A percentile compares a stretch with the other conserved stretches of the same genome.
Evolutionary conservation across 1,139 yeast genomes (phyloP).

Genomic region (Candida freyschussii): DNA sequence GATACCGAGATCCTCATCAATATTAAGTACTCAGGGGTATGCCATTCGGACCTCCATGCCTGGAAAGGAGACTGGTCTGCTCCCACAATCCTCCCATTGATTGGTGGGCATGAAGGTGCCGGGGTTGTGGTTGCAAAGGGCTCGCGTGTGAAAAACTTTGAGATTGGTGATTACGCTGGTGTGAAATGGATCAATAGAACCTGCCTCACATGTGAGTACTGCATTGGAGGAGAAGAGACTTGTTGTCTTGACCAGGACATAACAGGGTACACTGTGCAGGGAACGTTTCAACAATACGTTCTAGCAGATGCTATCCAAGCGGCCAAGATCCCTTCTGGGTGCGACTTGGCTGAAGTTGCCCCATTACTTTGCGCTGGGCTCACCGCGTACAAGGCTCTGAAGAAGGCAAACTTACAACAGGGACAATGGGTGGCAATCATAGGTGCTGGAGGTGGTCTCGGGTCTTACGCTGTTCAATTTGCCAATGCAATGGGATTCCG

Average conservation of each 20-base stretch:
- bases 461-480: conserved; percentile 59
- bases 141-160: conserved; percentile 11
- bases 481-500: conserved; percentile 63
- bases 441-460: conserved; percentile 69
- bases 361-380: conserved; percentile 71
- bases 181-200: conserved; percentile 17
- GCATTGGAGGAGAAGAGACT: conserved; percentile 50
- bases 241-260: conserved; percentile 54
- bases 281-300: conserved; percentile 63
- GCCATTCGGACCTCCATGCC: conserved; percentile 16
- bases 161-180: conserved; percentile 14
- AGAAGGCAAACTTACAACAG: conserved; percentile 49
- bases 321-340: conserved; percentile 51
- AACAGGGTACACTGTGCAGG: conserved; percentile 64
- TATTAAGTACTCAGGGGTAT: conserved; percentile 15
- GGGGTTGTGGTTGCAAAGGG: conserved; percentile 15
- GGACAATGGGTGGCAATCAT: conserved; percentile 66
- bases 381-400: conserved; percentile 63
- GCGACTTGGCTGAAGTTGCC: conserved; percentile 52
- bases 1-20: conserved; percentile 32
- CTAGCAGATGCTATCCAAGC: conserved; percentile 65
- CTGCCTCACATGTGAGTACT: conserved; percentile 27
- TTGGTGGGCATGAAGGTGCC: conserved; percentile 18
- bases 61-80: conserved; percentile 17
- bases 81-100: conserved; percentile 11